A percentile compares a stretch with the other conserved stretches of the same genome.
phyloP scores from a whole-genome alignment of 1,284 basidiomycete genomes.

The Boletus smithii region DNA sequence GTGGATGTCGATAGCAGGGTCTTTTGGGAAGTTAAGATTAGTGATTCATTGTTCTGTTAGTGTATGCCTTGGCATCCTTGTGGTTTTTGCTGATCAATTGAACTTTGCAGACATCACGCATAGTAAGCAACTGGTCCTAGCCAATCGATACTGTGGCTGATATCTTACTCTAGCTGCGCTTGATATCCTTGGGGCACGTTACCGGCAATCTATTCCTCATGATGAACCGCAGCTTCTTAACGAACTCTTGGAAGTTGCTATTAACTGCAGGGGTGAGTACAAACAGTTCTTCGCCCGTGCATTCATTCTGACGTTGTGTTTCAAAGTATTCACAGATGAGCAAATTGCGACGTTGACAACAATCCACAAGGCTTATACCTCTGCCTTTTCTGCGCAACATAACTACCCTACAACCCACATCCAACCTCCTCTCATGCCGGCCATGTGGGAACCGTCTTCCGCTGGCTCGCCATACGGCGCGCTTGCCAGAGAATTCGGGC shows the following conservation, averaged over 20 bases:
- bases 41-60: slow-evolving; percentile 66
- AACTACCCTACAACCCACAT: slow-evolving; percentile 7
- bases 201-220: slow-evolving; percentile 36
- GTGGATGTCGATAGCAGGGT: slow-evolving; percentile 66
- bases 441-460: slow-evolving; percentile 20
- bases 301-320: slow-evolving; percentile 5
- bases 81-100: slow-evolving; percentile 5
- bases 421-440: slow-evolving; percentile 17
- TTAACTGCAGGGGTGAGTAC: slow-evolving; percentile 54
- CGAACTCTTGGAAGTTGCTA: slow-evolving; percentile 51
- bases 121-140: slow-evolving; percentile 9
- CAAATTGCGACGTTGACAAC: slow-evolving; percentile 46
- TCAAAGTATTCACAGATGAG: slow-evolving; percentile 57
- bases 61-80: slow-evolving; percentile 11
- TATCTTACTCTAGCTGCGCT: slow-evolving; percentile 27
- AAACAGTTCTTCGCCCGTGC: neutral
- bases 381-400: slow-evolving; percentile 16
- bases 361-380: slow-evolving; percentile 27
- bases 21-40: slow-evolving; percentile 58
- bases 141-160: slow-evolving; percentile 1
- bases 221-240: slow-evolving; percentile 41
- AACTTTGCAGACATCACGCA: slow-evolving; percentile 22
- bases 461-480: slow-evolving; percentile 39
- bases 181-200: slow-evolving; percentile 33
- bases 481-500: slow-evolving; percentile 69